Evolutionary conservation across 2,329 filamentous ascomycete genomes (phyloP), one percentile per base, ranked within the genome.

Genomic region (Scleromitrula shiraiana): DNA sequence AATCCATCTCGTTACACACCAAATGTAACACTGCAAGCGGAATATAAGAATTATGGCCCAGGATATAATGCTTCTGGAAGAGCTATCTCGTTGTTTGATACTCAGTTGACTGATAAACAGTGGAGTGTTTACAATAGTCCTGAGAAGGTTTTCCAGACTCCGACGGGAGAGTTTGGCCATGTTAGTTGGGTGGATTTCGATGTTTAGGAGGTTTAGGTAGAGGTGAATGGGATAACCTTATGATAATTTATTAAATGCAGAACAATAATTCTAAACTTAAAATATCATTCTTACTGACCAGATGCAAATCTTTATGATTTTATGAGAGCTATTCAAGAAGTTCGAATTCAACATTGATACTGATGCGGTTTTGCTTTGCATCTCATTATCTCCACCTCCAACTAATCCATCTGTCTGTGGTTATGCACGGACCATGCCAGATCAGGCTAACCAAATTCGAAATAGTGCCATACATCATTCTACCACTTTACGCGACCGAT

Each of bases 21-120:
- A 62, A 7, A 71, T 68, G 51, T 66, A 65, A 42, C 76, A 0
- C 60, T 74, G 2, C 72, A 75, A 71, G 75, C 73, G 0, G 76
- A 78, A 61, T 78, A 74, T 55, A 59, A 64, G 41, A 61, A 66
- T 30, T 72, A 63, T 50, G 76, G 76, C 1, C 72, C 74, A 0
- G 75, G 76, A 0, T 77, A 68, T 59, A 74, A 78, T 56, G 56
- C 58, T 7, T 72, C 68, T 0, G 75, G 64, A 0, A 61, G 74
- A 12, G 48, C 39, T 19, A 47, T 42, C 8, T 27, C 53, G 6
- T 27, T 45, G 15, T 56, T 52, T 38, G 53, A 52, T 46, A 49
- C 53, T 0, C 50, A 56, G 26, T 47, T 58, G 29, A 59, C 43
- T 19, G 51, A 50, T 15, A 33, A 7, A 6, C 19, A 56, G 48